Base-by-base conservation (phyloP, 306 rosid genomes). In the Inga leiocalycina region DNA sequence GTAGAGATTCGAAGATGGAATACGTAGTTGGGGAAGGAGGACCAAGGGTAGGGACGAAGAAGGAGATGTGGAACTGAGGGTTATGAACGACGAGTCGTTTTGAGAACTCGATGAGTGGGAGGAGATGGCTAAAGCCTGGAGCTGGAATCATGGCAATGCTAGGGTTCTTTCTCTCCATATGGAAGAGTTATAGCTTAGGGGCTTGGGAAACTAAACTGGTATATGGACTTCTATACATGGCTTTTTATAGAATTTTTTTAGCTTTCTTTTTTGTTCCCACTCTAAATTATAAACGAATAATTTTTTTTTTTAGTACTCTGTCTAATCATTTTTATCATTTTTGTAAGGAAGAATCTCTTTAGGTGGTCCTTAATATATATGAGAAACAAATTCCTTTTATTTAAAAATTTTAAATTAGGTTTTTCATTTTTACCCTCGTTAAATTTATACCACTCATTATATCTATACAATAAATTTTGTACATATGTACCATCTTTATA, bases 71-170 rank as follows among this genome's bases (percentile, higher is more conserved):
- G 59, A 72, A 46, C n/a, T 72, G 41, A 11, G 57, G 61, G 6
- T 24, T 43, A 7, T 5, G 59, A 37, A 19, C 6, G n/a, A 69
- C 16, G 6, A 69, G 49, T 69, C 49, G 74, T 19, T 69, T 69
- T 0, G 74, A 43, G 22, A 69, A 69, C 8, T 69, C 74, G 4
- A 69, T 10, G 12, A 35, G 74, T 19, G 74, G 30, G 4, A 69
- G 22, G 27, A 69, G 74, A 69, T 39, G 74, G 74, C 74, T 69
- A 5, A 69, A 39, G 27, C 74, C 49, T 6, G 30, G 74, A 69
- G 49, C 9, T 9, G 74, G 49, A 10, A 69, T 8, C 49, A 20
- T 69, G 30, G 49, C 74, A 2, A 69, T 69, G 74, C 30, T 19
- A 1, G 74, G 74, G 16, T 9, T 37, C 49, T 69, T 69, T 9